Percentiles rank a stretch among this genome's conserved stretches.
phyloP scores from a whole-genome alignment of 2,329 filamentous ascomycete species.

The Cordyceps cicadae region DNA sequence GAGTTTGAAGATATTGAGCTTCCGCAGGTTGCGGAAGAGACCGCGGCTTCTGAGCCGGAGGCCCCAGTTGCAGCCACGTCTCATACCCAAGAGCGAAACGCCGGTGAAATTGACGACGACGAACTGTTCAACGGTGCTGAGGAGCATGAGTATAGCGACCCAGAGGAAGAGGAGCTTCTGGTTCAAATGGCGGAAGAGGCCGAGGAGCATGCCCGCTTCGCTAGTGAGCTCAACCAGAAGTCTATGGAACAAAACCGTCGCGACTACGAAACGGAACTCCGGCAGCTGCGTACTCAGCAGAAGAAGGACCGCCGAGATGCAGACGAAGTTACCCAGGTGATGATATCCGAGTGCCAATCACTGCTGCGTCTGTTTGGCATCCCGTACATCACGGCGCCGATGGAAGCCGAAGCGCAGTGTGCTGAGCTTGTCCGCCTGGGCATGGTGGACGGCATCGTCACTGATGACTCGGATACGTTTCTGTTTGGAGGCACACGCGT shows the following conservation, averaged over 20 bases:
- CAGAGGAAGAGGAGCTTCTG: conserved; percentile 85
- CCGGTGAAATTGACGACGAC: conserved; percentile 25
- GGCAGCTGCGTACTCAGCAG: conserved; percentile 81
- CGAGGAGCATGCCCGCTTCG: conserved; percentile 89
- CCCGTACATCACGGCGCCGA: conserved; percentile 93
- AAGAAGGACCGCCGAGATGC: conserved; percentile 94
- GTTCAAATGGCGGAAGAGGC: conserved; percentile 80
- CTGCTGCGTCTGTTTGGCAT: conserved; percentile 84
- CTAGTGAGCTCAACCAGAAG: conserved; percentile 74
- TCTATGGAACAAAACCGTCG: conserved; percentile 60
- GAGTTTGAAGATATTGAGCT: conserved; percentile 31
- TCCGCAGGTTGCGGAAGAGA: conserved; percentile 11
- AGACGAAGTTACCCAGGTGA: conserved; percentile 91
- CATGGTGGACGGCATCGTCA: conserved; percentile 94
- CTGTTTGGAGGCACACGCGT: conserved; percentile 92
- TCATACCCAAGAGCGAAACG: not conserved
- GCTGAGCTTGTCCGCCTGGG: conserved; percentile 80
- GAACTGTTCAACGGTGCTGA: conserved; percentile 50
- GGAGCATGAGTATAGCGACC: conserved; percentile 69
- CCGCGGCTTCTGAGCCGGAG: not conserved
- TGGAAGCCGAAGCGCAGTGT: conserved; percentile 98
- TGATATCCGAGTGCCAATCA: conserved; percentile 92
- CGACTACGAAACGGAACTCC: conserved; percentile 81
- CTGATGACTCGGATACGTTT: conserved; percentile 94
- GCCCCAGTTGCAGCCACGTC: not conserved